Percentiles rank a stretch among this genome's conserved stretches.
These are phyloP conservation scores for Oxytropis ochrocephala DNA, from an alignment of 306 rosid species.

Conservation along the genomic window DNA sequence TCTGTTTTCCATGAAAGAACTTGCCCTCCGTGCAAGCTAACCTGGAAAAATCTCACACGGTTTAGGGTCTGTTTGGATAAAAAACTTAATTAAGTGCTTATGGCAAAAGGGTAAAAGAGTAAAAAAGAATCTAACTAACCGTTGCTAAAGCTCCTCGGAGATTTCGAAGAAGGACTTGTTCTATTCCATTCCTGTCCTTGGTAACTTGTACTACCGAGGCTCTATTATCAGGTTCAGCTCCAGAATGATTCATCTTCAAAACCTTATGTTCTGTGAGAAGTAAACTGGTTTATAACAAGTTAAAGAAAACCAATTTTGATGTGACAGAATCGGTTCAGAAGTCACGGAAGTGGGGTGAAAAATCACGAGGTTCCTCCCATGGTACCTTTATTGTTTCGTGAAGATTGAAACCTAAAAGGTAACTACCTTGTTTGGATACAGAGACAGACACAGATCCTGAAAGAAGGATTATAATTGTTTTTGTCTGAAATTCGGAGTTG, in stretches of 20 bases:
- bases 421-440: slow-evolving; percentile 16
- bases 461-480: not conserved
- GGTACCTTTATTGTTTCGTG: slow-evolving; percentile 41
- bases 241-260: slow-evolving; percentile 41
- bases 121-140: slow-evolving; percentile 25
- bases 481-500: not conserved
- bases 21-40: slow-evolving; percentile 88
- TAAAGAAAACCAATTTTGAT: slow-evolving; percentile 13
- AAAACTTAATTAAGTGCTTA: no score
- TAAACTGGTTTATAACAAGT: slow-evolving; percentile 3
- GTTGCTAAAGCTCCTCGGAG: slow-evolving; percentile 62
- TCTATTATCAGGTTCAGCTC: slow-evolving; percentile 27
- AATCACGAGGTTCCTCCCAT: slow-evolving; percentile 27
- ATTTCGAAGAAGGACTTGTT: slow-evolving; percentile 49
- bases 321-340: slow-evolving; percentile 8
- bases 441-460: not conserved
- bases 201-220: slow-evolving; percentile 32
- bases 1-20: slow-evolving; percentile 87
- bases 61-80: no score
- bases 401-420: slow-evolving; percentile 34
- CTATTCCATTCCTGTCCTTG: slow-evolving; percentile 57
- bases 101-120: not conserved
- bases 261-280: slow-evolving; percentile 19
- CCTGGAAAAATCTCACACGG: no score
- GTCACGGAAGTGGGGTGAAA: slow-evolving; percentile 29